phyloP scores from a whole-genome alignment of 2,329 filamentous ascomycete species.

The Aspergillus sp. region DNA sequence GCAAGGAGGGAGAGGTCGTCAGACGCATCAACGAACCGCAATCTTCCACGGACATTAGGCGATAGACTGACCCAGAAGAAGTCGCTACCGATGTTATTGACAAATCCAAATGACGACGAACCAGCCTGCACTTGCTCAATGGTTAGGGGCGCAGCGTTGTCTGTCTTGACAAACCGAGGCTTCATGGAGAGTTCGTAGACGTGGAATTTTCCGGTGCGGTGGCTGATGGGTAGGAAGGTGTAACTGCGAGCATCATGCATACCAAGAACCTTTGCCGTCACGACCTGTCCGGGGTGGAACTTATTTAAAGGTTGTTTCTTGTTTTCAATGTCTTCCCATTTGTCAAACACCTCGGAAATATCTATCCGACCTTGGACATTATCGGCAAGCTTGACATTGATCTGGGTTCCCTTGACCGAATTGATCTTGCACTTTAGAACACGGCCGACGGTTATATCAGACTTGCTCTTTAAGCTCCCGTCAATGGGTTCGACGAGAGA shows the following conservation, averaged over 20 bases:
- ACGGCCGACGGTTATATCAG: slow-evolving; percentile 72
- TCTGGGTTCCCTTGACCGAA: slow-evolving; percentile 86
- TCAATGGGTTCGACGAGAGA: slow-evolving; percentile 62
- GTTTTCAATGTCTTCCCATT: slow-evolving; percentile 81
- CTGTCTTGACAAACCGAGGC: slow-evolving; percentile 55
- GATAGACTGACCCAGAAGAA: slow-evolving; percentile 89
- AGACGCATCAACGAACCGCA: slow-evolving; percentile 79
- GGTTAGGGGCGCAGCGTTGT: slow-evolving; percentile 63
- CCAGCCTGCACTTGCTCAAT: slow-evolving; percentile 72
- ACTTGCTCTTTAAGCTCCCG: slow-evolving; percentile 60
- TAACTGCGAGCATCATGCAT: slow-evolving; percentile 88
- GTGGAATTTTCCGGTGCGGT: slow-evolving; percentile 72
- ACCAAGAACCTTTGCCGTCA: slow-evolving; percentile 77
- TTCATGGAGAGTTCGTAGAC: slow-evolving; percentile 88
- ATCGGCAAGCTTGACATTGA: slow-evolving; percentile 86
- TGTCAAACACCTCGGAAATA: slow-evolving; percentile 84
- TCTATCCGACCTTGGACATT: slow-evolving; percentile 92
- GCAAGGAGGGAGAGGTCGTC: slow-evolving; percentile 79
- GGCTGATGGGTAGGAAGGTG: slow-evolving; percentile 86
- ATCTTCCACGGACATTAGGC: slow-evolving; percentile 80
- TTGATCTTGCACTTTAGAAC: slow-evolving; percentile 73
- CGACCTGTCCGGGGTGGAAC: slow-evolving; percentile 69
- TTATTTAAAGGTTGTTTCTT: slow-evolving; percentile 74
- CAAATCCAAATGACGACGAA: slow-evolving; percentile 73
- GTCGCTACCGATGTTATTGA: slow-evolving; percentile 82